Conservation (phyloP, 768 basidiomycete species). For the Mycena galericulata region DNA sequence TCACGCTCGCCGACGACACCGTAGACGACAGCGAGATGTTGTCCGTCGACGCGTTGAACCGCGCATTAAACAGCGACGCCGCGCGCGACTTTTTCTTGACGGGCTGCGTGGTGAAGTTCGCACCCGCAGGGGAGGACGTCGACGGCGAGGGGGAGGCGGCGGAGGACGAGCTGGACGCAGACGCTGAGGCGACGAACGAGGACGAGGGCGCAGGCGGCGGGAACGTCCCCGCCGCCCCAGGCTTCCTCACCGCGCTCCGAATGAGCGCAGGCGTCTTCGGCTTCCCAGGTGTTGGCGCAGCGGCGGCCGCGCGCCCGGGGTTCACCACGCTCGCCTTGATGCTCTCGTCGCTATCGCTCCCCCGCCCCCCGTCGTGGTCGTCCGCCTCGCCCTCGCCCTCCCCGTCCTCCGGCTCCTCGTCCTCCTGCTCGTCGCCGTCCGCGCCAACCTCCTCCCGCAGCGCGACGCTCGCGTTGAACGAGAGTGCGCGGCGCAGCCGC, state of each 20-base stretch:
- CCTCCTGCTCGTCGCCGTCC: constrained; percentile 33
- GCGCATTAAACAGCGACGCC: constrained; percentile 87
- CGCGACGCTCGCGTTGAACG: constrained; percentile 68
- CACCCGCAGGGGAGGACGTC: neutral
- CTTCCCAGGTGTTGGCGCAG: constrained; percentile 45
- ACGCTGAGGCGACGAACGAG: too few species aligned
- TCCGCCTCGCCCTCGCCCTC: constrained; percentile 35
- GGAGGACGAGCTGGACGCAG: constrained; percentile 11
- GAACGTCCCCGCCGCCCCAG: constrained; percentile 38
- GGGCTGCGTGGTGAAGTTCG: constrained; percentile 37
- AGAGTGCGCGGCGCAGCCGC: constrained; percentile 78
- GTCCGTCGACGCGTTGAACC: constrained; percentile 89
- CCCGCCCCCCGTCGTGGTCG: neutral
- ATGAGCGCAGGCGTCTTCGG: constrained; percentile 46
- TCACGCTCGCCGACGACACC: constrained; percentile 93
- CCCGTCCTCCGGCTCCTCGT: constrained; percentile 40
- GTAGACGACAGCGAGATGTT: constrained; percentile 96
- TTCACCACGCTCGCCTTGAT: constrained; percentile 50
- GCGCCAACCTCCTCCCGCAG: constrained; percentile 65
- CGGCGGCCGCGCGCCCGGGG: constrained; percentile 33
- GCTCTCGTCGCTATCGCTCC: constrained; percentile 29
- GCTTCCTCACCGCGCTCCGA: constrained; percentile 42
- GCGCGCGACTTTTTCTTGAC: constrained; percentile 79
- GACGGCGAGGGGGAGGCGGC: neutral
- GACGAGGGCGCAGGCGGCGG: constrained; percentile 34